Base-by-base conservation (phyloP, 306 rosid species). In the Prinsepia uniflora region DNA sequence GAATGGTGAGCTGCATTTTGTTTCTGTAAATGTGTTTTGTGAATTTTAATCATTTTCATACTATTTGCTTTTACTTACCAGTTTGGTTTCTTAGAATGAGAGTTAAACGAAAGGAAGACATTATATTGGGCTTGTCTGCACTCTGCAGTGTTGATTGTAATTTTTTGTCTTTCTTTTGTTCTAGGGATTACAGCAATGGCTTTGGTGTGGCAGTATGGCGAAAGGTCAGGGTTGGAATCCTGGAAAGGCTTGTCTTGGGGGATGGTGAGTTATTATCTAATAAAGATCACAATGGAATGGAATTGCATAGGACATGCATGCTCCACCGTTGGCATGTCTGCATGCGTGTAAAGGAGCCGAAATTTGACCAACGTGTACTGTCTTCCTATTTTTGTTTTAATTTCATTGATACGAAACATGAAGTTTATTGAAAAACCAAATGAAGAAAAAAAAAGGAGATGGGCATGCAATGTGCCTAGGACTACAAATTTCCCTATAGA, bases 211-310 rank as follows among this genome's bases (percentile, higher is more conserved):
- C 88, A 82, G 65, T 89, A 94, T 40, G 97, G 91, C 7, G 95
- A 94, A 19, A 88, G 84, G 82, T 76, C 99, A 8, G 91, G 89
- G 8, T 74, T 79, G 81, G 71, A 89, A 60, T 77, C 97, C 42
- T 89, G 99, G 99, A 94, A 94, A 76, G 96, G 99, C 18, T 97
- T 94, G 42, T 82, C 99, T 55, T 94, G 97, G 99, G 98, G 91
- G 9, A 94, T 90, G 99, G 99, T 93, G 63, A 76, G 88, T 79
- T 56, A 2, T 52, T 6, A 22, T 39, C 69, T 61, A 55, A 55
- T 55, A 34, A 17, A 55, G 18, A 55, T 9, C 2, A 54, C 12
- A 8, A 11, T 55, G 34, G 30, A 48, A 48, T 48, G 12, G 6
- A 9, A 9, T 54, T 54, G 10, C 30, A 19, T 19, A 54, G 34